Percentiles rank a stretch among this genome's conserved stretches.
phyloP scores from a whole-genome alignment of 495 filamentous ascomycete genomes.

The Hypoxylon lienhwacheense region DNA sequence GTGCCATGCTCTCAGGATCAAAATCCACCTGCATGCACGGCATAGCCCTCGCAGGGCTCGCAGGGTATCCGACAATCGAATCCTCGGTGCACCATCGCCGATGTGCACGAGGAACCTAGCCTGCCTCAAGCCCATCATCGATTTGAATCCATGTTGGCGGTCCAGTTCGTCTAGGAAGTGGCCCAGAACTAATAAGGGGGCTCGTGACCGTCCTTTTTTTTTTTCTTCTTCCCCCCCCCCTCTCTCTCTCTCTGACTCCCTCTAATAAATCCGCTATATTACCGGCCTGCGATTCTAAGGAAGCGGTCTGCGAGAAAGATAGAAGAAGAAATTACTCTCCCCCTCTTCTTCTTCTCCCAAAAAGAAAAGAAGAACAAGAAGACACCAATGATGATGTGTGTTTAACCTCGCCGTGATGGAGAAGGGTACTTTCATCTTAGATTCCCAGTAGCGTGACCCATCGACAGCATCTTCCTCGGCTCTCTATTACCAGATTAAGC shows the following conservation, averaged over 20 bases:
- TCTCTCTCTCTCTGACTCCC: too few relatives aligned
- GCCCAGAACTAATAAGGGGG: too few relatives aligned
- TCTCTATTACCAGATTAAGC: conserved; percentile 25
- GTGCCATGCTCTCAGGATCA: too few relatives aligned
- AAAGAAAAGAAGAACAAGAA: too few relatives aligned
- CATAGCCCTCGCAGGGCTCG: conserved; percentile 16
- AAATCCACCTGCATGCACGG: conserved; percentile 17
- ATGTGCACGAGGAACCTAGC: conserved; percentile 13
- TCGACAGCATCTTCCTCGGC: too few relatives aligned
- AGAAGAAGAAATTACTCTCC: too few relatives aligned
- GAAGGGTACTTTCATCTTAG: conserved; percentile 9
- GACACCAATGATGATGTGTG: conserved; percentile 8
- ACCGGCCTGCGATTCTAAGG: not conserved
- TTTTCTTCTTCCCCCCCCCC: too few relatives aligned
- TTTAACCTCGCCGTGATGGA: conserved; percentile 4
- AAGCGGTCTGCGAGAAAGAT: conserved; percentile 29
- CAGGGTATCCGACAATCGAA: conserved; percentile 37
- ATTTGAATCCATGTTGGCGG: too few relatives aligned
- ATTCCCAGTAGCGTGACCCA: too few relatives aligned
- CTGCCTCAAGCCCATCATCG: conserved; percentile 19
- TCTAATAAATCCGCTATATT: too few relatives aligned
- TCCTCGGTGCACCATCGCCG: conserved; percentile 34
- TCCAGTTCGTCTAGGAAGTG: too few relatives aligned
- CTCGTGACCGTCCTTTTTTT: conserved; percentile 19
- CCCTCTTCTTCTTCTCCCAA: too few relatives aligned